Evolutionary conservation across 2,329 filamentous ascomycete genomes (phyloP).

Genomic region (Cordyceps militaris): DNA sequence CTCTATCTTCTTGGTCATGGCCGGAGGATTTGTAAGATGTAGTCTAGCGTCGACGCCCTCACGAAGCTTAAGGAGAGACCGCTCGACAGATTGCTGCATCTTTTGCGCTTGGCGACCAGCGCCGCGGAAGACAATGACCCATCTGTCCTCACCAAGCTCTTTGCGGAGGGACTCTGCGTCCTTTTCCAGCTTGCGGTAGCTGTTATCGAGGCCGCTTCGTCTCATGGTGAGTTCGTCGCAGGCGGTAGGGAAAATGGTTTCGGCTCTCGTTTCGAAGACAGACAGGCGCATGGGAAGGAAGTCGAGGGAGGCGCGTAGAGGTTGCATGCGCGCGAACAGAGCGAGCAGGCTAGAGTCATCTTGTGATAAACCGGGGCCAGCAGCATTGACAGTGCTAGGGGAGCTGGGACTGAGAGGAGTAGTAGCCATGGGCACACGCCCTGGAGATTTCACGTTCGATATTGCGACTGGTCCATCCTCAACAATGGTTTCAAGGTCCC

Average conservation of each 20-base stretch:
- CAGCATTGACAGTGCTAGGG: constrained; percentile 40
- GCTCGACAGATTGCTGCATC: constrained; percentile 92
- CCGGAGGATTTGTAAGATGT: constrained; percentile 63
- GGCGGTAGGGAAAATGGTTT: constrained; percentile 75
- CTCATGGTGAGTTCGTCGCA: constrained; percentile 81
- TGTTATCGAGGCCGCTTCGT: constrained; percentile 66
- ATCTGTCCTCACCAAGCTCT: constrained; percentile 90
- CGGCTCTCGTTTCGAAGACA: constrained; percentile 73
- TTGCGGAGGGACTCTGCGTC: constrained; percentile 85
- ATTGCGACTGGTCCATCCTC: constrained; percentile 66
- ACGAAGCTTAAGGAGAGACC: constrained; percentile 74
- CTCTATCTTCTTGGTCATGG: constrained; percentile 75
- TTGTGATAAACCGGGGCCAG: constrained; percentile 51
- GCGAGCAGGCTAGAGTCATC: constrained; percentile 86
- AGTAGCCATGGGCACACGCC: constrained; percentile 44
- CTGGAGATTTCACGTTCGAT: constrained; percentile 23
- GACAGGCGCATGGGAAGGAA: constrained; percentile 93
- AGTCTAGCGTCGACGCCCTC: constrained; percentile 70
- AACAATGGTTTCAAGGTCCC: constrained; percentile 85
- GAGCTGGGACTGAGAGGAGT: constrained; percentile 56
- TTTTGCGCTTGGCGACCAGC: constrained; percentile 88
- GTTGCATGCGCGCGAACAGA: constrained; percentile 92
- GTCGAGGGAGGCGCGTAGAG: constrained; percentile 83
- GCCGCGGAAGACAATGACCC: constrained; percentile 91
- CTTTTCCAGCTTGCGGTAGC: constrained; percentile 79